Evolutionary conservation across 2,329 filamentous ascomycete species (phyloP), one percentile per base, ranked within the genome.

Genomic region (Macroventuria anomochaeta): DNA sequence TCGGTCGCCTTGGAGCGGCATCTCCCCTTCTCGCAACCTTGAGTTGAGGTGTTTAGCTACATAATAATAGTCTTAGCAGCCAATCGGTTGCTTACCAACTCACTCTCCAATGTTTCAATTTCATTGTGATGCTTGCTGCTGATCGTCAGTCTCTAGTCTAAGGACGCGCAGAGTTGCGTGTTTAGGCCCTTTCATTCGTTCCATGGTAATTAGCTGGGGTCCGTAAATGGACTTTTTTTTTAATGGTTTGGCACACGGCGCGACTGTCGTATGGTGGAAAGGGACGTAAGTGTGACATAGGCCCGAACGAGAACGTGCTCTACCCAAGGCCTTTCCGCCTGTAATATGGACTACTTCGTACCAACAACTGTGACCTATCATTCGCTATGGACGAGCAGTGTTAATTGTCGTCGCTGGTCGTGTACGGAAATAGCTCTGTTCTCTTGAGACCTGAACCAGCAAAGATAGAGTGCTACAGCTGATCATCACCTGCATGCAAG

Each of bases 51-150:
- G 38, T 32, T 25, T 46, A 55, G 50, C 31, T 60, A 46, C 48
- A 60, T 62, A 63, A 61, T 60, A 46, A 57, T 61, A 64, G 61
- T 61, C 33, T 31, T 41, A 52, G 42, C 37, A 55, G 42, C 46
- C 32, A 23, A 25, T 25, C 7, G 36, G 25, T 38, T 20, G 38
- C 34, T 43, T 37, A 5, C 18, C 40, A 34, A 41, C 21, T 2
- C 18, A 5, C 6, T 26, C 1, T 28, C 18, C 10, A 13, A 31
- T 15, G 15, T 20, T 21, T 7, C 15, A 7, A 4, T n/a, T 6
- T 29, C 18, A 20, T 20, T 43, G 25, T 53, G 42, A 41, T 32
- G 18, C 47, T 26, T n/a, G 11, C 12, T 42, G 12, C 17, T 15
- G 7, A 34, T 15, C 13, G 0, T 1, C 5, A 15, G 10, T 25